Evolutionary conservation across 352 stramenopile species (phyloP), one percentile per base, ranked within the genome.

Genomic region (Pythium scleroteichum): DNA sequence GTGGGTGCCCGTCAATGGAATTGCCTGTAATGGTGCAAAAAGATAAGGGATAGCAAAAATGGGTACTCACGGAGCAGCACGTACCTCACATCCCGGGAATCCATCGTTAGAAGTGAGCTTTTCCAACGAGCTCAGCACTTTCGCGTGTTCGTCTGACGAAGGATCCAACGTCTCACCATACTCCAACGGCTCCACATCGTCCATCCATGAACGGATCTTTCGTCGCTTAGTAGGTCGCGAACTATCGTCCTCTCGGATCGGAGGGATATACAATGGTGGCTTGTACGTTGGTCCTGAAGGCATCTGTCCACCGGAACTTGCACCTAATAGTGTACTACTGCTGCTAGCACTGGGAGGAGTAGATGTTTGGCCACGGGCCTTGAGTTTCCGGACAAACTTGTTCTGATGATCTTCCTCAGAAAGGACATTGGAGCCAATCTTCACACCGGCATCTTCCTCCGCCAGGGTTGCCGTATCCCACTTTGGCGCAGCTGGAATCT

Each of bases 121-220:
- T 32, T 85, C 75, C 3, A 95, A 55, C 0, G 79, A 75, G 53
- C 73, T 75, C 19, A 55, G 56, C 19, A 92, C 50, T 22, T 74
- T 76, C 22, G 69, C 52, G 46, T 95, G 82, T 47, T 90, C 82
- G 22, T 92, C 78, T 1, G 82, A 92, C n/a, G 68, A 76, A 1
- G 70, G 39, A 35, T 79, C 61, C 42, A 95, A 32, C 22, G 68
- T 73, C 32, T 93, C 78, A 8, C 86, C 86, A 51, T 79, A 88
- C 32, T 70, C 52, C 6, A 95, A 62, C 22, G 82, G 78, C 10
- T 77, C 27, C 4, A 94, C 86, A 12, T 94, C 84, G 42, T 95
- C 86, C 56, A 89, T 72, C 86, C 86, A 95, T 44, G 86, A 90
- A 12, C 86, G 84, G 44, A 95, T 92, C 76, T 95, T 95, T 29